Conservation (phyloP, 208 protist genomes). For the Trypanosoma lewisi region DNA sequence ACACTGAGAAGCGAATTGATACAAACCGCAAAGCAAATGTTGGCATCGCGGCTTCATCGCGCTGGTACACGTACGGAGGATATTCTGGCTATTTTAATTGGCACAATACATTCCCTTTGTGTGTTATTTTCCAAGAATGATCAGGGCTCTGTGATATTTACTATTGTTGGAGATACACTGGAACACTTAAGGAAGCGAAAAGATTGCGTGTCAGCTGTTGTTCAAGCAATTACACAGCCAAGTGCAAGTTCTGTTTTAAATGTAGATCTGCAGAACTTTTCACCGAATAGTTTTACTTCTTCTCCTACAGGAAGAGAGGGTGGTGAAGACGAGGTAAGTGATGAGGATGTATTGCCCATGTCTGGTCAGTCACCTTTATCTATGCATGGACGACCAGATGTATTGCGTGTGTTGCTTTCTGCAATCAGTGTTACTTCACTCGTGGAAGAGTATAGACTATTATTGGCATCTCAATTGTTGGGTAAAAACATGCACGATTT, state of each 20-base stretch:
- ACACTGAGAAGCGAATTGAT: constrained; percentile 61
- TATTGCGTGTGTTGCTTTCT: constrained; percentile 78
- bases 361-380: constrained; percentile 15
- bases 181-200: constrained; percentile 73
- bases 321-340: constrained; percentile 18
- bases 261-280: constrained; percentile 25
- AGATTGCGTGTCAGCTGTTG: constrained; percentile 77
- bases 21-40: constrained; percentile 47
- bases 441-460: constrained; percentile 73
- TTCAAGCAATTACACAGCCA: constrained; percentile 75
- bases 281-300: neutral
- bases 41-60: constrained; percentile 74
- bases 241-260: constrained; percentile 40
- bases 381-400: constrained; percentile 50
- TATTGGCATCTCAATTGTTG: constrained; percentile 68
- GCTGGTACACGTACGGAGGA: constrained; percentile 85
- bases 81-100: constrained; percentile 78
- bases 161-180: constrained; percentile 73
- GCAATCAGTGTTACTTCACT: constrained; percentile 58
- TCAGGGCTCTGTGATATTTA: constrained; percentile 66
- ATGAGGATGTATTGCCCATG: neutral
- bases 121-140: constrained; percentile 76
- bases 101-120: constrained; percentile 77
- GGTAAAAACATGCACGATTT: constrained; percentile 75
- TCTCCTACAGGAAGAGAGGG: no score